Base-by-base conservation (phyloP, 306 rosid species). In the Cercis canadensis region DNA sequence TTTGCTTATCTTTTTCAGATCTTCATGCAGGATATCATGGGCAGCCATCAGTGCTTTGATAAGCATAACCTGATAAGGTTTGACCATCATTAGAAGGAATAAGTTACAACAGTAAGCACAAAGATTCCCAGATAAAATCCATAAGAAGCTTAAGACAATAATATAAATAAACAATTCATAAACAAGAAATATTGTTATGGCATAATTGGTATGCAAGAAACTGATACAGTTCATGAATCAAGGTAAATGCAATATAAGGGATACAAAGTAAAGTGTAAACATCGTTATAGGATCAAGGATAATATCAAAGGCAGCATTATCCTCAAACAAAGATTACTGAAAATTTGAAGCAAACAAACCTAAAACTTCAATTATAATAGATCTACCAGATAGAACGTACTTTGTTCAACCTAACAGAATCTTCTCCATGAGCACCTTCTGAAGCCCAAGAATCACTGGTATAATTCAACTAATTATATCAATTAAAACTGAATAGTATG, bases 21-120 rank as follows among this genome's bases (percentile, higher is more conserved):
- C 98, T 80, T 89, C 92, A 75, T 87, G 87, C 69, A 92, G 73
- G 32, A 78, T 77, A 81, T 88, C 89, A 73, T 79, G 95, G 61
- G 96, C 89, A 73, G 78, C 54, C 66, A 76, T 46, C 69, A 89
- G 74, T 49, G 90, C 85, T 72, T 92, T 92, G 70, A 89, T 53
- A 59, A 84, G 88, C 69, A 65, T 76, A 78, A 62, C 76, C 71
- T 72, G 80, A 50, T 73, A 34, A 71, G 70, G 59, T 73, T 66
- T 51, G 57, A 76, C 46, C 60, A 67, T 47, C 29, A 51, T 32
- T 56, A 72, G 51, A 64, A 60, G 56, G 37, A 53, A 73, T 40
- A 47, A 33, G 50, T 64, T 46, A 37, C 14, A 71, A 14, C 9
- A 15, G 47, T 59, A 55, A 62, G 52, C 57, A 66, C 59, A 66